Conservation (phyloP, 352 stramenopile species). For the Achlya hypogyna region DNA sequence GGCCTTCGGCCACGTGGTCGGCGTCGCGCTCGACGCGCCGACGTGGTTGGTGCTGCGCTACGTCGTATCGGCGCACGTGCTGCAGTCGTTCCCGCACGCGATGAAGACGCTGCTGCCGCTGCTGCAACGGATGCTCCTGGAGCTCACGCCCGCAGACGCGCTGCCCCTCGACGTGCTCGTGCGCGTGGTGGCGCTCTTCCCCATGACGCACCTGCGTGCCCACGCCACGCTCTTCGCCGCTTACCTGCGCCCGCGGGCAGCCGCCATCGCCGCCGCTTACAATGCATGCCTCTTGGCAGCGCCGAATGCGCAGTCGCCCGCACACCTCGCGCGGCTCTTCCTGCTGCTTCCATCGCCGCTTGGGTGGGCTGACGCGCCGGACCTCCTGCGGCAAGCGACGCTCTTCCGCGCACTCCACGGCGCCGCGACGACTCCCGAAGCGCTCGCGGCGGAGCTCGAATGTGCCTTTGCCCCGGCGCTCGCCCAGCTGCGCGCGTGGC, state of each 20-base stretch:
- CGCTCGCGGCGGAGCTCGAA: background rate
- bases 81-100: slow-evolving; percentile 62
- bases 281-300: background rate
- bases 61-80: slow-evolving; percentile 61
- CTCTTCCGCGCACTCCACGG: background rate
- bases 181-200: slow-evolving; percentile 46
- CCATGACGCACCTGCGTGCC: slow-evolving; percentile 27
- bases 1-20: slow-evolving; percentile 36
- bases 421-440: background rate
- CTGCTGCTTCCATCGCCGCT: background rate
- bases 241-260: background rate
- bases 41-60: slow-evolving; percentile 34
- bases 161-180: slow-evolving; percentile 37
- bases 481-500: background rate
- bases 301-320: background rate
- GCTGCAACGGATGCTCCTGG: slow-evolving; percentile 41
- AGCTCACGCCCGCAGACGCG: slow-evolving; percentile 31
- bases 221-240: background rate
- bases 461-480: background rate
- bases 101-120: slow-evolving; percentile 48
- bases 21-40: slow-evolving; percentile 19
- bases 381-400: background rate
- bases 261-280: background rate
- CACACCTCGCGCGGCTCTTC: background rate
- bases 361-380: background rate